Conservation (phyloP, 179 eudicot species). For the Pouteria campechiana region DNA sequence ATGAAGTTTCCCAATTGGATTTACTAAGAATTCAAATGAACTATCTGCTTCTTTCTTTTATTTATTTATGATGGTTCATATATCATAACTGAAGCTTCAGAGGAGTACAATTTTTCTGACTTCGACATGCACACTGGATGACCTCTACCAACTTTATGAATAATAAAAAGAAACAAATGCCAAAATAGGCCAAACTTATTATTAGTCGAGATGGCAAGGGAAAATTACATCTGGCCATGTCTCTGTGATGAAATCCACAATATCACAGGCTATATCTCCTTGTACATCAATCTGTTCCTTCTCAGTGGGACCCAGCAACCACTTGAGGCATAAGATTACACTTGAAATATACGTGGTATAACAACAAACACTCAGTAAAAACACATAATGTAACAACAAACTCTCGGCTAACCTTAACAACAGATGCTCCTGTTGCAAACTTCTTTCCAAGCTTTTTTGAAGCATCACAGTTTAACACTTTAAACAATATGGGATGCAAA, state of each 20-base stretch:
- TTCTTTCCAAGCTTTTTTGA: constrained; percentile 48
- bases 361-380: background rate
- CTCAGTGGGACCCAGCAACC: constrained; percentile 37
- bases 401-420: constrained; percentile 26
- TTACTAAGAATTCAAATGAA: too few relatives aligned
- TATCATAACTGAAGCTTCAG: too few relatives aligned
- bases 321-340: background rate
- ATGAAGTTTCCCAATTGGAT: too few relatives aligned
- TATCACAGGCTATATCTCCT: constrained; percentile 44
- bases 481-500: too few relatives aligned
- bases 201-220: background rate
- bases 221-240: constrained; percentile 38
- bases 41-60: too few relatives aligned
- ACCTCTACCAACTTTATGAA: too few relatives aligned
- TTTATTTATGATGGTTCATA: too few relatives aligned
- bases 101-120: too few relatives aligned
- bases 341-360: background rate
- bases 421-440: constrained; percentile 50
- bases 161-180: too few relatives aligned
- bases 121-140: too few relatives aligned
- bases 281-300: constrained; percentile 51
- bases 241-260: constrained; percentile 38
- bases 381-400: background rate
- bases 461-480: constrained; percentile 42
- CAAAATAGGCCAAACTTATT: too few relatives aligned